Evolutionary conservation across 768 basidiomycete species (phyloP).

Genomic region (Cubamyces lactineus): DNA sequence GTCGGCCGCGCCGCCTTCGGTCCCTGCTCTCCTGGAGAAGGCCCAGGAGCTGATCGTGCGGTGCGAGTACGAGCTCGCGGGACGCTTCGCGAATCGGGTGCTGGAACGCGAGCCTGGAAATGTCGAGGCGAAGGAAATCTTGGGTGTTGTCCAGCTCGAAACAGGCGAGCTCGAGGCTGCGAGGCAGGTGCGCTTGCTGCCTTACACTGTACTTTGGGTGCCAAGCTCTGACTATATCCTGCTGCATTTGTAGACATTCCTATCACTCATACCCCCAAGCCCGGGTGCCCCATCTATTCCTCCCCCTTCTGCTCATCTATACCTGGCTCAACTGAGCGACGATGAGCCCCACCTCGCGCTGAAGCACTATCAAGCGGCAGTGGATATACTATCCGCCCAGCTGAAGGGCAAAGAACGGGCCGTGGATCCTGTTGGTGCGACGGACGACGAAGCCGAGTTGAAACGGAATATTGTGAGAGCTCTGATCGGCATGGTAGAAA

Average conservation of each 20-base stretch:
- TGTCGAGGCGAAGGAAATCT: slow-evolving; percentile 75
- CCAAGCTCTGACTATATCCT: not conserved
- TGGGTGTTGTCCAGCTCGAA: slow-evolving; percentile 80
- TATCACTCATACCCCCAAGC: slow-evolving; percentile 60
- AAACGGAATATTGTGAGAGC: slow-evolving; percentile 75
- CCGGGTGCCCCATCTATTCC: slow-evolving; percentile 61
- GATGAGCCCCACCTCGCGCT: slow-evolving; percentile 76
- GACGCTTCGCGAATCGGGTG: slow-evolving; percentile 69
- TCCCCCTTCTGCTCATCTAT: slow-evolving; percentile 79
- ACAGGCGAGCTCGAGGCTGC: slow-evolving; percentile 76
- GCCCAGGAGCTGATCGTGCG: slow-evolving; percentile 81
- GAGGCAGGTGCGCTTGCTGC: slow-evolving; percentile 52
- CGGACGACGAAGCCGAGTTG: slow-evolving; percentile 58
- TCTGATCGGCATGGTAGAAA: slow-evolving; percentile 87
- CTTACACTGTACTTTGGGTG: not conserved
- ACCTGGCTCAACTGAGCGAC: slow-evolving; percentile 85
- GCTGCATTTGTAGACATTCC: slow-evolving; percentile 56
- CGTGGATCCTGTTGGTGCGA: slow-evolving; percentile 38
- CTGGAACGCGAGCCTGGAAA: slow-evolving; percentile 65
- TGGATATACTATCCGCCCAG: slow-evolving; percentile 66
- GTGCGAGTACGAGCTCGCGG: slow-evolving; percentile 83
- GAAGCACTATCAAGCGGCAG: slow-evolving; percentile 78
- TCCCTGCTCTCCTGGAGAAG: slow-evolving; percentile 67
- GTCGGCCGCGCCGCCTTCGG: slow-evolving; percentile 34
- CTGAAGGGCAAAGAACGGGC: slow-evolving; percentile 77